These are phyloP conservation scores for Gossypium trilobum DNA, from an alignment of 441 rosid species.

Conservation along the genomic window DNA sequence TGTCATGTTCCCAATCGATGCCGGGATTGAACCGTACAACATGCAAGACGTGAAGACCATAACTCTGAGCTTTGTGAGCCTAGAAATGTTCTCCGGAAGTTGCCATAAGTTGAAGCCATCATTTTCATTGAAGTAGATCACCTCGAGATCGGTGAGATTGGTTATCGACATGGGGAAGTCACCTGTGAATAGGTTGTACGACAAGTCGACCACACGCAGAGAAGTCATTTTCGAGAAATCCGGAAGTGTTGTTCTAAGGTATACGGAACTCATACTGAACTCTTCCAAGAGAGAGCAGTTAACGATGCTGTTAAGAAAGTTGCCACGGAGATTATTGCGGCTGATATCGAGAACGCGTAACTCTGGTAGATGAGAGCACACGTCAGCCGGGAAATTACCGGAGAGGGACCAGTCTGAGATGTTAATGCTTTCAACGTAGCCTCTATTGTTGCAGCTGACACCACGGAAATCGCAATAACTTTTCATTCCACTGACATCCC, in stretches of 20 bases:
- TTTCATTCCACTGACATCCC: conserved; percentile 39
- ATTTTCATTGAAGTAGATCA: conserved; percentile 66
- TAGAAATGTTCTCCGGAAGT: conserved; percentile 54
- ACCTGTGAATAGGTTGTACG: conserved; percentile 64
- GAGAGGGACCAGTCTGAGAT: conserved; percentile 48
- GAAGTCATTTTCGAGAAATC: conserved; percentile 61
- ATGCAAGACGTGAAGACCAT: conserved; percentile 65
- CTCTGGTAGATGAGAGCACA: conserved; percentile 63
- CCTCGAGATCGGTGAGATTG: conserved; percentile 61
- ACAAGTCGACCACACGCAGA: conserved; percentile 60
- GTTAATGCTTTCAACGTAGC: conserved; percentile 51
- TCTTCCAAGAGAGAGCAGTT: conserved; percentile 70
- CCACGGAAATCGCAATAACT: conserved; percentile 59
- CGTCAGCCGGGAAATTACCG: conserved; percentile 47
- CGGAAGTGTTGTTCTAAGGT: conserved; percentile 45
- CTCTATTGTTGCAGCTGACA: conserved; percentile 49
- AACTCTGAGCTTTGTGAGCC: conserved; percentile 46
- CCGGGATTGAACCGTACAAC: conserved; percentile 57
- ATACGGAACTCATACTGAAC: conserved; percentile 41
- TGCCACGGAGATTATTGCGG: conserved; percentile 45
- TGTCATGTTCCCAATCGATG: conserved; percentile 65
- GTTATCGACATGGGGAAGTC: conserved; percentile 62
- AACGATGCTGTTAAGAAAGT: conserved; percentile 43
- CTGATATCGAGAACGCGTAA: conserved; percentile 58
- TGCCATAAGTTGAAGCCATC: conserved; percentile 45